Percentiles rank a stretch among this genome's conserved stretches.
These are phyloP conservation scores for Diplogelasinospora grovesii DNA, from an alignment of 495 filamentous ascomycete genomes.

Conservation along the genomic window DNA sequence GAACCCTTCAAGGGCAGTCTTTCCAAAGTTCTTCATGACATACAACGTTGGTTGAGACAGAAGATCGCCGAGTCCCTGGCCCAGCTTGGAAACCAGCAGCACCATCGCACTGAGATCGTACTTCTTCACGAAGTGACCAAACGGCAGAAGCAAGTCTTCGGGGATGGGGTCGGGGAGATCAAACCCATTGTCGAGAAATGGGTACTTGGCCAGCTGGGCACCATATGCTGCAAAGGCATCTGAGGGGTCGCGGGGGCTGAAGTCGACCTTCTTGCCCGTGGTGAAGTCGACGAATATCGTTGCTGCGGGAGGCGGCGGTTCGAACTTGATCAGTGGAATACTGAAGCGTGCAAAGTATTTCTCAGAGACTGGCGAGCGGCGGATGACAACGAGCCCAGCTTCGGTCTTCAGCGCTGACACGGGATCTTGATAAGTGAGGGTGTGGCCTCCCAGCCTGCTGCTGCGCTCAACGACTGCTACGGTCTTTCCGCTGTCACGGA, in stretches of 20 bases:
- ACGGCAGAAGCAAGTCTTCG: slow-evolving; percentile 33
- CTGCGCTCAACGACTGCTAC: slow-evolving; percentile 40
- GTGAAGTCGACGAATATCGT: slow-evolving; percentile 31
- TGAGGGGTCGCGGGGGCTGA: slow-evolving; percentile 15
- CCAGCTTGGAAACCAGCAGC: slow-evolving; percentile 20
- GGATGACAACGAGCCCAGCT: neutral
- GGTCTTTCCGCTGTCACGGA: slow-evolving; percentile 35
- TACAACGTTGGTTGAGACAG: slow-evolving; percentile 18
- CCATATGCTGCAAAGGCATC: slow-evolving; percentile 9
- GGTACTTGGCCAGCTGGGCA: no score
- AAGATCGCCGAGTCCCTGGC: slow-evolving; percentile 34
- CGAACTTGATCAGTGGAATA: neutral
- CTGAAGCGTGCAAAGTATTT: neutral
- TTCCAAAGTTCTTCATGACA: slow-evolving; percentile 15
- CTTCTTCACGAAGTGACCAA: slow-evolving; percentile 38
- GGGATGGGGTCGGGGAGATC: slow-evolving; percentile 29
- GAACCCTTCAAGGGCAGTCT: slow-evolving; percentile 6
- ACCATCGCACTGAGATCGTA: slow-evolving; percentile 30
- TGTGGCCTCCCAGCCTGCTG: slow-evolving; percentile 37
- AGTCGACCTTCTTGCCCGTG: neutral
- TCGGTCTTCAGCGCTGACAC: slow-evolving; percentile 22
- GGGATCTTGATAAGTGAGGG: slow-evolving; percentile 38
- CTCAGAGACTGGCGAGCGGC: no score
- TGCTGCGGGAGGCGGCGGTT: slow-evolving; percentile 37
- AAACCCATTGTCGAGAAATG: slow-evolving; percentile 31